Base-by-base conservation (phyloP, 2,329 filamentous ascomycete genomes). In the Beauveria caledonica region DNA sequence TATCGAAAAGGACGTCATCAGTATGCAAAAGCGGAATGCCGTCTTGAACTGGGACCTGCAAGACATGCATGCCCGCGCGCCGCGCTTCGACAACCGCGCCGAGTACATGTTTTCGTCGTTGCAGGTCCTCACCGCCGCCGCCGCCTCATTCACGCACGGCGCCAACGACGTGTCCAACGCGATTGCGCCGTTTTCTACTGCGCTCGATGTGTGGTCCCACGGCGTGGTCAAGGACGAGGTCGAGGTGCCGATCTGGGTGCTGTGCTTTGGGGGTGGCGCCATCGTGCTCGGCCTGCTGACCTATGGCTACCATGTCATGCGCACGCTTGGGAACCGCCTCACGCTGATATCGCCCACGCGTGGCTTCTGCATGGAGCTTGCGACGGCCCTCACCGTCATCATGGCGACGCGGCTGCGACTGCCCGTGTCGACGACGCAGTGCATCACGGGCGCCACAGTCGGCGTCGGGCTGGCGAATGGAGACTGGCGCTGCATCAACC, bases 221-320 rank as follows among this genome's bases (percentile, higher is more conserved):
- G 80, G 80, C 15, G 65, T 67, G 5, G 70, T 77, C 3, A 61
- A 65, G 11, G 68, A 67, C 11, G 66, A 71, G n/a, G 71, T 74
- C 1, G 68, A 70, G 9, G 76, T 79, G 17, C 80, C 79, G 1
- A 64, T 78, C 44, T 83, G 80, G 78, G 73, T 81, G 61, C 70
- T 82, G 13, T 75, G 76, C 54, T 74, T 79, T 33, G 77, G 79
- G 17, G 78, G 78, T 61, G 69, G 73, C 0, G 72, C 73, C 52
- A 79, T 84, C 27, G 78, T 79, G 49, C 67, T 84, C n/a, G 83
- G 83, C n/a, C 74, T 86, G 62, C 75, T 80, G 72, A 84, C 81
- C 10, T 86, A 84, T 65, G 83, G 84, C 8, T 86, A 85, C 70
- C 83, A 86, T 66, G 84, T 86, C 66, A 84, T 84, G 79, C 76